Base-by-base conservation (phyloP, 2,329 filamentous ascomycete genomes). In the Talaromyces sp. region DNA sequence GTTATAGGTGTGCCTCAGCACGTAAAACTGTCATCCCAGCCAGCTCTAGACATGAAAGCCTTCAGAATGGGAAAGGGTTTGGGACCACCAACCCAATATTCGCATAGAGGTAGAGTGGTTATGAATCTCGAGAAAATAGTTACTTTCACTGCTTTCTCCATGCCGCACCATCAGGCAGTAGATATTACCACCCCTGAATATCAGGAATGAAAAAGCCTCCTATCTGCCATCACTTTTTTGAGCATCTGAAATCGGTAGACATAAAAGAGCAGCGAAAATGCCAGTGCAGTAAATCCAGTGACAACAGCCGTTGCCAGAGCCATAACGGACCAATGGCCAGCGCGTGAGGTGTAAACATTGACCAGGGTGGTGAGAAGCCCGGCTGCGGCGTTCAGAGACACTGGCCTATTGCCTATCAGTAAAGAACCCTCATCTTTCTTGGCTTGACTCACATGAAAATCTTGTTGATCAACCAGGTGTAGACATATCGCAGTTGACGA, bases 401-500 rank as follows among this genome's bases (percentile, higher is more conserved):
- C 30, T 10, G 43, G 43, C 32, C 43, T 46, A 35, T 36, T 24
- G 11, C 22, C 9, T 11, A 36, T 46, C 32, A 24, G 43, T 46
- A 14, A 33, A 20, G 13, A 17, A 33, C 43, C 19, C 27, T 27
- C 17, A 13, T 9, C 19, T 33, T 9, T 22, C 16, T 16, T 32
- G 17, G 16, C 16, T 24, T 36, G 10, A 46, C 43, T 35, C 29
- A 46, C 43, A 33, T 22, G 29, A 46, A 46, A 22, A 46, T 33
- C 43, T 33, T 46, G 30, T 46, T 46, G 17, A 81, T 70, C 22
- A 83, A 69, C 81, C 80, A 84, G 16, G 82, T 72, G 50, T 82
- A 82, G 57, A 83, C 83, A n/a, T 65, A 61, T 37, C 75, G 65
- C 68, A 78, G 78, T 20, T 24, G 19, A 20, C 17, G 17, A 16